Evolutionary conservation across 306 rosid genomes (phyloP), one percentile per base, ranked within the genome.

Genomic region (Prosopis cineraria): DNA sequence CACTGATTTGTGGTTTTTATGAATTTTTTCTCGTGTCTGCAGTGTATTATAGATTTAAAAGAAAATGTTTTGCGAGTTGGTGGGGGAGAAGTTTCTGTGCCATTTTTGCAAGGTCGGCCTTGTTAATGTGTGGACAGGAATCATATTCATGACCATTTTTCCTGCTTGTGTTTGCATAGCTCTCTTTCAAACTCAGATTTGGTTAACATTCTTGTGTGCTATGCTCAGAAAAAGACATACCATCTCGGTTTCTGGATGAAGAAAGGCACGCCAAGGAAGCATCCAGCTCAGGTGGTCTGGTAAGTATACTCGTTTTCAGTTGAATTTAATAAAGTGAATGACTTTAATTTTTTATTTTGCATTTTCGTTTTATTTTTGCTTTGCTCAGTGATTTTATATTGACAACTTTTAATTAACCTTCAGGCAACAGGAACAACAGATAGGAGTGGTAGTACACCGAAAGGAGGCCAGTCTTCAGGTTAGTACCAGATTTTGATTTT

Each of bases 51-150:
- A 79, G 97, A 93, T 79, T 86, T 95, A 74, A 95, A 86, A 77
- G 94, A 95, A 1, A 93, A 80, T 85, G 96, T 95, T 77, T 66
- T 95, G 82, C 86, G 98, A 84, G 98, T 95, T 67, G 98, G 98
- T 53, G 96, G 99, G 72, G 97, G 99, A 81, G 99, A 91, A 84
- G 99, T 90, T 40, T 85, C 91, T 39, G 98, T 91, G 77, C 99
- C 99, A 47, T 95, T 95, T 86, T 88, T 91, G 90, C 97, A 85
- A 77, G 99, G 98, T 93, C 76, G 34, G 89, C 73, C 70, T 79
- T 81, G n/a, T 48, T 45, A 12, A 48, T 77, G 20, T 45, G 41
- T 47, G 30, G 63, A 37, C 24, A n/a, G 39, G 64, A 69, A 67
- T 69, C 69, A 20, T 34, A n/a, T 20, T 55, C n/a, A 31, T 31